Percentiles rank a stretch among this genome's conserved stretches.
Evolutionary conservation across 345 rosid species (phyloP).

Genomic region (Lepidium aucheri): DNA sequence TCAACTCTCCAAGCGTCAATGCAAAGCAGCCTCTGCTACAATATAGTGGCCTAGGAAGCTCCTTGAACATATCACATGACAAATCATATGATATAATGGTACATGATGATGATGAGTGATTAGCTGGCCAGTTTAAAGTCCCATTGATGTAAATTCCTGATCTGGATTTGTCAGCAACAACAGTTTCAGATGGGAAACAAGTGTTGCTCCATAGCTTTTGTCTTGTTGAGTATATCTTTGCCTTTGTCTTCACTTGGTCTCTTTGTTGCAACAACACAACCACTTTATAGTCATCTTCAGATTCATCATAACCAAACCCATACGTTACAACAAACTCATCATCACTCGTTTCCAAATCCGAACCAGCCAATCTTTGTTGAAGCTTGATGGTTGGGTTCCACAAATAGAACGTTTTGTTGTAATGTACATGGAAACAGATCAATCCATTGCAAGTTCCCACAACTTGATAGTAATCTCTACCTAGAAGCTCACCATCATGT

Average conservation of each 20-base stretch:
- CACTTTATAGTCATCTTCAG: slow-evolving; percentile 22
- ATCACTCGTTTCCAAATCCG: slow-evolving; percentile 8
- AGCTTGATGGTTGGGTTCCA: slow-evolving; percentile 34
- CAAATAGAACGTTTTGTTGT: slow-evolving; percentile 9
- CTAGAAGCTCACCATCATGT: slow-evolving; percentile 27
- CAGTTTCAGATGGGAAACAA: neutral
- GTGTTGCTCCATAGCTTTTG: slow-evolving; percentile 19
- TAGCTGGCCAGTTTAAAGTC: slow-evolving; percentile 26
- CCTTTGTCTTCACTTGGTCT: neutral
- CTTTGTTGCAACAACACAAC: slow-evolving; percentile 22
- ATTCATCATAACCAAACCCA: slow-evolving; percentile 33
- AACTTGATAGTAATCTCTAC: slow-evolving; percentile 28
- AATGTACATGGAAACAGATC: slow-evolving; percentile 25
- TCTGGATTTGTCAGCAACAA: slow-evolving; percentile 6
- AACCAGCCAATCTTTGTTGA: slow-evolving; percentile 18
- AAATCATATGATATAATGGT: slow-evolving; percentile 28
- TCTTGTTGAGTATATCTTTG: slow-evolving; percentile 20
- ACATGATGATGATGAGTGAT: neutral
- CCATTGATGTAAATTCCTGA: slow-evolving; percentile 26
- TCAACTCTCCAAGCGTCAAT: slow-evolving; percentile 20
- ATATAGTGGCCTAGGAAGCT: slow-evolving; percentile 1
- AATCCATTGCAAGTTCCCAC: slow-evolving; percentile 37
- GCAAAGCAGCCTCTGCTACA: slow-evolving; percentile 21
- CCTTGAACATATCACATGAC: slow-evolving; percentile 16
- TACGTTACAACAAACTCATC: slow-evolving; percentile 2